Evolutionary conservation across 2,329 filamentous ascomycete genomes (phyloP), one percentile per base, ranked within the genome.

Genomic region (Trichoderma sp.): DNA sequence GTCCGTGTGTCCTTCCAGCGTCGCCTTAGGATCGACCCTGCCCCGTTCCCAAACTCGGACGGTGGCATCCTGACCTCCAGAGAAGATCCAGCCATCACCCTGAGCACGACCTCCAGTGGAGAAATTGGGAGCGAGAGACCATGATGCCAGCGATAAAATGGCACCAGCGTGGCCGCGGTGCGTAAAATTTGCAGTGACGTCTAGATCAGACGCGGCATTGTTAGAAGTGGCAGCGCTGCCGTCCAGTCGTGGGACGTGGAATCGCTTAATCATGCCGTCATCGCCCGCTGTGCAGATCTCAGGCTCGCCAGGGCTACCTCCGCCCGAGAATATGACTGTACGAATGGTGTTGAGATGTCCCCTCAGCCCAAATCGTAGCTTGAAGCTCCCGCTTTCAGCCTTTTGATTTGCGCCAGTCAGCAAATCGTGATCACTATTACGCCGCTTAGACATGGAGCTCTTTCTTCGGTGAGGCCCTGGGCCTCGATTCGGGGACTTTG

Each of bases 11-110:
- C 94, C 95, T 73, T 97, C 93, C 4, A 99, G 84, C 0, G 94
- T 97, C 2, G 94, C 94, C 80, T 98, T 98, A 8, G 96, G 94
- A 77, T 98, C 96, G 37, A 99, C 93, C 58, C 95, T 86, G 32
- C 95, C 95, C 61, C 94, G 89, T 79, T 99, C 95, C 96, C 96
- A 99, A 0, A 99, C 94, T 34, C 94, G 89, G 46, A 99, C 90
- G 7, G 93, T 97, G 21, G 92, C 89, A 79, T 99, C 96, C 78
- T 97, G 94, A 4, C 96, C 96, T 70, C 96, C 96, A 5, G 95
- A 98, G 80, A 99, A 99, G 72, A 99, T 94, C 96, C 96, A 99
- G 32, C 96, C 96, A 74, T 98, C 96, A 37, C 95, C 95, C 74
- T 91, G 89, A 8, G 92, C 93, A 71, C 94, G 89, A 7, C 94